These are phyloP conservation scores for Aspergillus tanneri DNA, from an alignment of 2,329 filamentous ascomycete species.

Conservation along the genomic window DNA sequence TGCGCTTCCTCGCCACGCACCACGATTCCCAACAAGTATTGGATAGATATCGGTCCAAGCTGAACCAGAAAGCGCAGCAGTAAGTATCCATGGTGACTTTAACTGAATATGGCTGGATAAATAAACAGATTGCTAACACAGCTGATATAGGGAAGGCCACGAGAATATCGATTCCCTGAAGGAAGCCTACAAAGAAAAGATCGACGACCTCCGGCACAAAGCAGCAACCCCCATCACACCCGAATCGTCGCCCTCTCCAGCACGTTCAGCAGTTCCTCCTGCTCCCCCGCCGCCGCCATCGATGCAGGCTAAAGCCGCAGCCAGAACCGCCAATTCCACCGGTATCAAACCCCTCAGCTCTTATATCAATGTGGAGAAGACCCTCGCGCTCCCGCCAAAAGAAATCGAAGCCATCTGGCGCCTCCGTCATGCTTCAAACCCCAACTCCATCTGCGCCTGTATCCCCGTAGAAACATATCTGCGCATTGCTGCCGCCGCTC, in stretches of 20 bases:
- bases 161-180: slow-evolving; percentile 62
- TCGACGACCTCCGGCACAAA: slow-evolving; percentile 67
- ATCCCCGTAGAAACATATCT: slow-evolving; percentile 73
- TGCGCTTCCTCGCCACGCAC: slow-evolving; percentile 83
- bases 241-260: slow-evolving; percentile 38
- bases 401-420: slow-evolving; percentile 91
- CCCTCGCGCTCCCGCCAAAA: slow-evolving; percentile 67
- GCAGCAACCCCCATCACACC: slow-evolving; percentile 57
- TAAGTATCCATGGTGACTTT: slow-evolving; percentile 34
- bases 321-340: slow-evolving; percentile 46
- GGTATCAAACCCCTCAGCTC: slow-evolving; percentile 65
- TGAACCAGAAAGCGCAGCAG: slow-evolving; percentile 75
- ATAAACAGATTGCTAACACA: neutral
- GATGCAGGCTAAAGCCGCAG: slow-evolving; percentile 33
- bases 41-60: slow-evolving; percentile 85
- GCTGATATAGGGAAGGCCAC: slow-evolving; percentile 61
- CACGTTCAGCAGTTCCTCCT: slow-evolving; percentile 36
- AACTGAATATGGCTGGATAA: neutral
- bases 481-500: slow-evolving; percentile 69
- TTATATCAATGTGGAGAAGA: slow-evolving; percentile 79
- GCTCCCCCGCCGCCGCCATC: slow-evolving; percentile 38
- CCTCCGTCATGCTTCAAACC: slow-evolving; percentile 72
- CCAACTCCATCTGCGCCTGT: slow-evolving; percentile 76
- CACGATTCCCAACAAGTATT: slow-evolving; percentile 63
- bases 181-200: slow-evolving; percentile 81